Conservation (phyloP, 768 basidiomycete species). For the Sporobolomyces pararoseus region DNA sequence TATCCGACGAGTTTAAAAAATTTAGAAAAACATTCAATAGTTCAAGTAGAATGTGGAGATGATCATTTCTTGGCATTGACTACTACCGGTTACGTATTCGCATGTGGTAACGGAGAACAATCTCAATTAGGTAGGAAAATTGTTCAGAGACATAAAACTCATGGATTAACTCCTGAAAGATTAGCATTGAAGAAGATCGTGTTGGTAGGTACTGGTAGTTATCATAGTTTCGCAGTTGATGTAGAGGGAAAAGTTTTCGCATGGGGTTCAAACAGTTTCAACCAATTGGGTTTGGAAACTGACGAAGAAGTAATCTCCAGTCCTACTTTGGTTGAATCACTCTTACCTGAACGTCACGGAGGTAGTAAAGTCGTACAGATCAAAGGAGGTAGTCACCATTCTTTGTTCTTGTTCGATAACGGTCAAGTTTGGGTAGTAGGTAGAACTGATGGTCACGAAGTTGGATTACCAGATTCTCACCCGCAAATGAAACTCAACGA, state of each 20-base stretch:
- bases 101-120: conserved; percentile 87
- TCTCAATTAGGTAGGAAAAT: conserved; percentile 87
- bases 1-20: conserved; percentile 52
- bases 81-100: conserved; percentile 77
- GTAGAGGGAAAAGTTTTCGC: conserved; percentile 78
- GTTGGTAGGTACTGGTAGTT: conserved; percentile 71
- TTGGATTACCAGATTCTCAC: conserved; percentile 60
- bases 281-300: conserved; percentile 61
- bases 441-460: conserved; percentile 74
- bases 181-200: conserved; percentile 72
- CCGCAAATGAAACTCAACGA: conserved; percentile 45
- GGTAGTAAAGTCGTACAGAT: conserved; percentile 59
- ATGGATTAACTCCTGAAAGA: conserved; percentile 83
- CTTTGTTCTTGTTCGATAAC: conserved; percentile 75
- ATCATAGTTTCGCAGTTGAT: conserved; percentile 87
- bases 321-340: conserved; percentile 54
- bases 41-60: conserved; percentile 71
- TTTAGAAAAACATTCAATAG: conserved; percentile 55
- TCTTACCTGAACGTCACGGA: conserved; percentile 48
- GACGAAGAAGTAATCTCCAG: conserved; percentile 55
- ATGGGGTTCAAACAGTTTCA: conserved; percentile 89
- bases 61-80: conserved; percentile 89
- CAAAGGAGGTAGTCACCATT: conserved; percentile 78
- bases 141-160: conserved; percentile 74
- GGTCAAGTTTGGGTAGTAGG: conserved; percentile 86